Percentiles rank a stretch among this genome's conserved stretches.
phyloP scores from a whole-genome alignment of 495 filamentous ascomycete genomes.

The Talaromyces nanjingensis region DNA sequence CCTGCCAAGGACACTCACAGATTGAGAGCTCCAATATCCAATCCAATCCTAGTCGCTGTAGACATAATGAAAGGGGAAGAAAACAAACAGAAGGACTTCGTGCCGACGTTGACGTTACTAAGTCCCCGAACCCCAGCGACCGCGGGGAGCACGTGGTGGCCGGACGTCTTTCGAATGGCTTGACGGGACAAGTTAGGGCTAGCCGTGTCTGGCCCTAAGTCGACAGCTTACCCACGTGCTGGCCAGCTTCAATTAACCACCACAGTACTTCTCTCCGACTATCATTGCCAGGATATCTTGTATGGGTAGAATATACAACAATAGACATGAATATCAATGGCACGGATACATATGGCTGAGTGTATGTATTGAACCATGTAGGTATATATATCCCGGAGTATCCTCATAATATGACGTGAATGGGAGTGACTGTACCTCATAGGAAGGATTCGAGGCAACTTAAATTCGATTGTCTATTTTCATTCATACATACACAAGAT shows the following conservation, averaged over 20 bases:
- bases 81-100: background rate
- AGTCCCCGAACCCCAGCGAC: background rate
- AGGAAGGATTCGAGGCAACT: too few relatives aligned
- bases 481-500: too few relatives aligned
- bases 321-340: background rate
- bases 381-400: background rate
- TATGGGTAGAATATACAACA: background rate
- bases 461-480: too few relatives aligned
- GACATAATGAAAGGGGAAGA: background rate
- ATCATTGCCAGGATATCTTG: background rate
- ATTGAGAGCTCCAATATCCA: background rate
- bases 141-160: background rate
- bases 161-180: background rate
- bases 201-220: background rate
- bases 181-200: background rate
- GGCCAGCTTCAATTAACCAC: background rate
- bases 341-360: background rate
- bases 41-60: background rate
- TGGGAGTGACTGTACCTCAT: background rate
- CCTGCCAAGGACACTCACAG: background rate
- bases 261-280: slow-evolving; percentile 19
- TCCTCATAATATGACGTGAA: background rate
- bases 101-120: background rate
- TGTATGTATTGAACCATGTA: background rate
- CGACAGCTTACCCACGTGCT: background rate